Conservation (phyloP, 139 green algal genomes). For the Zygnema circumcarinatum region DNA sequence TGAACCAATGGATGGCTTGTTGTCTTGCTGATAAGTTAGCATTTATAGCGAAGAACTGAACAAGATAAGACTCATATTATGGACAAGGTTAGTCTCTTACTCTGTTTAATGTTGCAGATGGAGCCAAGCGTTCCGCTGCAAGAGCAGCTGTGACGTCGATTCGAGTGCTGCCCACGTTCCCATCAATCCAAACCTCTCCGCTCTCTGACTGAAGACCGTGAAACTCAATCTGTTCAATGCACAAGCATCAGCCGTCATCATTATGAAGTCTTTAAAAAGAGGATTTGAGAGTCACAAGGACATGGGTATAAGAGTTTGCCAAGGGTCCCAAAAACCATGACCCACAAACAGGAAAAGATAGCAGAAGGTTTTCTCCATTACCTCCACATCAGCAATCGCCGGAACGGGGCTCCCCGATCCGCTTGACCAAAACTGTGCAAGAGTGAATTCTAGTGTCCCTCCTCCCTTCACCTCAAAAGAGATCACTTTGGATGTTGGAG, state of each 20-base stretch:
- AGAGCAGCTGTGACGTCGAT: slow-evolving; percentile 64
- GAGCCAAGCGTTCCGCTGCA: slow-evolving; percentile 71
- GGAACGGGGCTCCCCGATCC: slow-evolving; percentile 36
- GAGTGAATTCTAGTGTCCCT: slow-evolving; percentile 80
- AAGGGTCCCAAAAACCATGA: no score
- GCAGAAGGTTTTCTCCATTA: no score
- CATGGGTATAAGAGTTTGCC: no score
- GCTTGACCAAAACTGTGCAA: slow-evolving; percentile 84
- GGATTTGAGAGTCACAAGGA: no score
- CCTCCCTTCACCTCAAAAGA: slow-evolving; percentile 63
- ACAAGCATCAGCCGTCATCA: not conserved
- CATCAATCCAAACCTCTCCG: slow-evolving; percentile 54
- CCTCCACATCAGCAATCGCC: slow-evolving; percentile 63
- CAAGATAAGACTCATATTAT: not conserved
- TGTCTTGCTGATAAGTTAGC: no score
- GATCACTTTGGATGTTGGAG: slow-evolving; percentile 1
- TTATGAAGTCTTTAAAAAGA: not conserved
- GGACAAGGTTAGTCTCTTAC: slow-evolving; percentile 9
- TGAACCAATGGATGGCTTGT: not conserved
- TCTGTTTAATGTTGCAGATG: slow-evolving; percentile 69
- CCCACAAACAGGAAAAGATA: no score
- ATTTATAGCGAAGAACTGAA: not conserved
- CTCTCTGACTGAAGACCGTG: slow-evolving; percentile 65
- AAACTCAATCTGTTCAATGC: slow-evolving; percentile 65
- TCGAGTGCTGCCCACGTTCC: slow-evolving; percentile 48